Conservation (phyloP, 2,329 filamentous ascomycete species). For the Sarocladiaceae sp. region DNA sequence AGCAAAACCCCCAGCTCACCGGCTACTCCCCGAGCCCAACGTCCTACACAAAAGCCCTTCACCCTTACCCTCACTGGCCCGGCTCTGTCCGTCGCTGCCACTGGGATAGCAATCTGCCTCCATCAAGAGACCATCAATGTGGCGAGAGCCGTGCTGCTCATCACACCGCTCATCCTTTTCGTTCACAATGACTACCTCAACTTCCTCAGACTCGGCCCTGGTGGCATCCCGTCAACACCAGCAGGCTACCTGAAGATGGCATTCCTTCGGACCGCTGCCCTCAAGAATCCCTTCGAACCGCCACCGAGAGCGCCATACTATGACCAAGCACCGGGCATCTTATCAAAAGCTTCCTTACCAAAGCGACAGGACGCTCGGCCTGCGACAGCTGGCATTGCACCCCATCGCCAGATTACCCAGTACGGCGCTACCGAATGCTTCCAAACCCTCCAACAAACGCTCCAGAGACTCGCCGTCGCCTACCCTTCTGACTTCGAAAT, state of each 20-base stretch:
- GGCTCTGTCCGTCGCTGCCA: constrained; percentile 37
- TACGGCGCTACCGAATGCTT: constrained; percentile 49
- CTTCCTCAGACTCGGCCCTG: constrained; percentile 72
- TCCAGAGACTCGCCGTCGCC: constrained; percentile 43
- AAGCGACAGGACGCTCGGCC: constrained; percentile 59
- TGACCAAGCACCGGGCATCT: constrained; percentile 50
- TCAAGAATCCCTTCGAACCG: constrained; percentile 58
- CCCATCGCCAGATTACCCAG: constrained; percentile 73
- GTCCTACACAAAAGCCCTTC: constrained; percentile 42
- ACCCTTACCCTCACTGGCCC: constrained; percentile 47
- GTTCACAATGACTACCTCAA: constrained; percentile 67
- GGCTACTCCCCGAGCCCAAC: constrained; percentile 3
- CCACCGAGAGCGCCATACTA: neutral
- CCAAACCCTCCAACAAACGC: constrained; percentile 42
- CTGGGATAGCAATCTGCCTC: constrained; percentile 44
- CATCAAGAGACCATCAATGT: constrained; percentile 43
- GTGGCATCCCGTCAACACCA: constrained; percentile 71
- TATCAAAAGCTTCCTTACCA: constrained; percentile 47
- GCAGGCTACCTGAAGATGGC: constrained; percentile 68
- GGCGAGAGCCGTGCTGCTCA: constrained; percentile 42
- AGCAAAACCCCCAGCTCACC: neutral
- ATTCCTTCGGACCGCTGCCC: constrained; percentile 62
- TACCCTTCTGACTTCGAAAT: constrained; percentile 47
- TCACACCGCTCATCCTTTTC: constrained; percentile 42
- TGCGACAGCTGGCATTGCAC: constrained; percentile 66